These are phyloP conservation scores for Flaveria trinervia DNA, from an alignment of 129 eudicot genomes.

Conservation along the genomic window DNA sequence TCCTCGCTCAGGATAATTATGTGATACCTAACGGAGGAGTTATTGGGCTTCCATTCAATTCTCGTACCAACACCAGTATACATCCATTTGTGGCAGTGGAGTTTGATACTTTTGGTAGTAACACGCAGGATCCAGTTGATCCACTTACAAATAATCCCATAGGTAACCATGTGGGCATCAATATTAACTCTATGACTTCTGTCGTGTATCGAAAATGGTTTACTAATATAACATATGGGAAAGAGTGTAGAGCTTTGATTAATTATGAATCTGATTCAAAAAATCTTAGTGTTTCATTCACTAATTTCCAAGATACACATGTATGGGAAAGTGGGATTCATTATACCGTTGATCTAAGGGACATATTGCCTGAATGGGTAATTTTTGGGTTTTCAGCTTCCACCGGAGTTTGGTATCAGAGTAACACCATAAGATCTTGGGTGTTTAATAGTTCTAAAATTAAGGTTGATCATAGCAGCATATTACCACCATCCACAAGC, in stretches of 20 bases:
- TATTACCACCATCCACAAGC: neutral
- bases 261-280: constrained; percentile 31
- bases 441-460: constrained; percentile 28
- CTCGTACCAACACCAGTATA: neutral
- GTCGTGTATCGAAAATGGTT: constrained; percentile 16
- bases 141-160: neutral
- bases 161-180: constrained; percentile 33
- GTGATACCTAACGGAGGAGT: too few species aligned
- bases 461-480: neutral
- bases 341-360: constrained; percentile 34
- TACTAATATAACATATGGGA: constrained; percentile 4
- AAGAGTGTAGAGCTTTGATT: constrained; percentile 32
- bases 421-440: constrained; percentile 36
- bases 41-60: constrained; percentile 28
- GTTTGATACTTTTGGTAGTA: constrained; percentile 29
- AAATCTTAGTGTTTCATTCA: constrained; percentile 28
- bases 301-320: constrained; percentile 1
- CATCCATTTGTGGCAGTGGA: constrained; percentile 40
- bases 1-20: too few species aligned
- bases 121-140: constrained; percentile 31
- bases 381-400: constrained; percentile 46
- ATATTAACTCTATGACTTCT: constrained; percentile 28
- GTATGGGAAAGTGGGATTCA: constrained; percentile 13
- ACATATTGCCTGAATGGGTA: constrained; percentile 36
- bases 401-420: constrained; percentile 17